Evolutionary conservation across 1,139 yeast species (phyloP).

Genomic region (Zygosaccharomyces pseudobailii): DNA sequence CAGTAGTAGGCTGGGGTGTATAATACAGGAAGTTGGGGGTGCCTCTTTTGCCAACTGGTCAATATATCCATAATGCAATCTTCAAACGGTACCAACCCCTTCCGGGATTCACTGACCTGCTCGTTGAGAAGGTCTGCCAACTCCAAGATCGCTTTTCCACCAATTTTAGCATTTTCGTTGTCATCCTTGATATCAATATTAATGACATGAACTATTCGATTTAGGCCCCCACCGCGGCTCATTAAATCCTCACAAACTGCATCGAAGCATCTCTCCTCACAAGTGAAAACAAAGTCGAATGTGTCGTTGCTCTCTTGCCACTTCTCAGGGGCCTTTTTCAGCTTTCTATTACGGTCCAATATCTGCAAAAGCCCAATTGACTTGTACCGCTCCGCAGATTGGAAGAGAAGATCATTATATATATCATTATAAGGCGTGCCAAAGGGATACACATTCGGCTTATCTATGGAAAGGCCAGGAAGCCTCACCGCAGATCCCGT

Average conservation of each 20-base stretch:
- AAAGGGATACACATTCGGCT: conserved; percentile 87
- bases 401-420: conserved; percentile 67
- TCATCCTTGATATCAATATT: conserved; percentile 95
- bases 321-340: conserved; percentile 87
- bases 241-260: conserved; percentile 90
- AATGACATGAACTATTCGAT: conserved; percentile 77
- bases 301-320: conserved; percentile 65
- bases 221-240: conserved; percentile 62
- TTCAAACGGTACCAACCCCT: conserved; percentile 52
- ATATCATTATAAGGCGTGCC: conserved; percentile 94
- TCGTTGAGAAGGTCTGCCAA: conserved; percentile 50
- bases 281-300: conserved; percentile 89
- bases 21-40: conserved; percentile 72
- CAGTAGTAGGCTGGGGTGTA: conserved; percentile 80
- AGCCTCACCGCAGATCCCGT: conserved; percentile 94
- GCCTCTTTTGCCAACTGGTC: conserved; percentile 76
- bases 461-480: conserved; percentile 89
- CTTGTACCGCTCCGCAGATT: conserved; percentile 72
- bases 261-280: conserved; percentile 97
- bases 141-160: conserved; percentile 84
- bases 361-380: conserved; percentile 84
- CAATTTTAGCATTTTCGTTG: conserved; percentile 87
- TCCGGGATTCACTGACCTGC: conserved; percentile 38
- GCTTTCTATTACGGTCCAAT: conserved; percentile 83
- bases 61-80: conserved; percentile 68